phyloP scores from a whole-genome alignment of 2,329 filamentous ascomycete genomes.

The Neofusicoccum sp. region DNA sequence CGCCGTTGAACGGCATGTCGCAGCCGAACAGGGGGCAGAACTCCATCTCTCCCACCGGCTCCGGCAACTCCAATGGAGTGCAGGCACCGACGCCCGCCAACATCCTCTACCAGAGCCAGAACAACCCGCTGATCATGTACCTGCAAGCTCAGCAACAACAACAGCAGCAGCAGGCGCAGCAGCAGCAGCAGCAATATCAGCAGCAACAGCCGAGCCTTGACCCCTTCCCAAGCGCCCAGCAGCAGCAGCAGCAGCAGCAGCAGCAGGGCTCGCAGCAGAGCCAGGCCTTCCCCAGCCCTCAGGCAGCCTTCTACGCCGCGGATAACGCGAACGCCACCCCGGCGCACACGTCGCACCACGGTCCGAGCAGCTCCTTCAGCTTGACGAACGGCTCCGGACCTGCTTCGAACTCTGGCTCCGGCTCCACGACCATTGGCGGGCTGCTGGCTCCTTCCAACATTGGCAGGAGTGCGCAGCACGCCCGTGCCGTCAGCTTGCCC shows the following conservation, averaged over 20 bases:
- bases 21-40: conserved; percentile 58
- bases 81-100: conserved; percentile 68
- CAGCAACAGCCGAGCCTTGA: conserved; percentile 46
- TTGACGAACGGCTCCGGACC: conserved; percentile 37
- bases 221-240: conserved; percentile 31
- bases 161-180: conserved; percentile 68
- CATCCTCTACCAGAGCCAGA: conserved; percentile 76
- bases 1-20: conserved; percentile 58
- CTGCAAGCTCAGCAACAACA: conserved; percentile 79
- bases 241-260: conserved; percentile 31
- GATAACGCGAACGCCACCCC: conserved; percentile 50
- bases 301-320: conserved; percentile 75
- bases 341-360: conserved; percentile 58
- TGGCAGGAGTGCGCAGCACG: conserved; percentile 63
- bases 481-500: conserved; percentile 86
- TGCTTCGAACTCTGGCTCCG: conserved; percentile 44
- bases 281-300: conserved; percentile 69
- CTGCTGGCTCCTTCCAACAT: conserved; percentile 72
- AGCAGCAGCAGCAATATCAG: conserved; percentile 48
- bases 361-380: conserved; percentile 55
- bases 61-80: conserved; percentile 59
- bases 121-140: conserved; percentile 92
- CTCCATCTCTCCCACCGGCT: conserved; percentile 59
- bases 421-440: conserved; percentile 72
- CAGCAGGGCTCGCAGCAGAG: conserved; percentile 58